phyloP scores from a whole-genome alignment of 2,329 filamentous ascomycete genomes.

The Aspergillus arachidicola region DNA sequence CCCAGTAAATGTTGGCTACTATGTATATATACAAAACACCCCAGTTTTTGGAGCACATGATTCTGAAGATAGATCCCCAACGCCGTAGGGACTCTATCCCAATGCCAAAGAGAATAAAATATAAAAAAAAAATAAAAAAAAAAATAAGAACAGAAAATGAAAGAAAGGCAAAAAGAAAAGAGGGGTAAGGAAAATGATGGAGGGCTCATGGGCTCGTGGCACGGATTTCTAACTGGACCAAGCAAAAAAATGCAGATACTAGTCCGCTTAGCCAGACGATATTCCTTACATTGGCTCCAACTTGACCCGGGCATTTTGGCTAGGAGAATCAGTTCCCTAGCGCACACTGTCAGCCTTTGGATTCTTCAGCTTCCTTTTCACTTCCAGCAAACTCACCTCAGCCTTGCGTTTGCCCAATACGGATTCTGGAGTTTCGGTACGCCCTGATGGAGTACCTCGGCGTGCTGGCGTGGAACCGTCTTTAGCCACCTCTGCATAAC shows the following conservation, averaged over 20 bases:
- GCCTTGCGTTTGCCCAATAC: conserved; percentile 75
- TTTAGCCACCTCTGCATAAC: conserved; percentile 78
- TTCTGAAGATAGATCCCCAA: not conserved
- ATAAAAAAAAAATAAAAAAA: not conserved
- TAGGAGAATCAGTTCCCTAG: conserved; percentile 39
- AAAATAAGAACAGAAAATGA: conserved; percentile 5
- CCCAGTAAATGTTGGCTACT: not conserved
- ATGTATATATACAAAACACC: not conserved
- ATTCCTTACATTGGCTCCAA: conserved; percentile 36
- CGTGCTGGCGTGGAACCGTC: conserved; percentile 52
- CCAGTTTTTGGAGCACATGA: not conserved
- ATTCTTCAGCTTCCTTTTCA: not conserved
- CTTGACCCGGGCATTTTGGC: conserved; percentile 43
- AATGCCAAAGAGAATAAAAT: conserved; percentile 1
- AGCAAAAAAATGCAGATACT: not conserved
- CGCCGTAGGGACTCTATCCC: not conserved
- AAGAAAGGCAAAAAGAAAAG: not conserved
- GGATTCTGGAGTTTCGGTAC: conserved; percentile 61
- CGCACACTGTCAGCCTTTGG: not conserved
- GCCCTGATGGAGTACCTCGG: conserved; percentile 41
- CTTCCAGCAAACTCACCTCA: conserved; percentile 51
- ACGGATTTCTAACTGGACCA: not conserved
- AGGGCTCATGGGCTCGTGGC: not conserved
- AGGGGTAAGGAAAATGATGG: no score
- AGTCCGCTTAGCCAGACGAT: not conserved